Evolutionary conservation across 2,329 filamentous ascomycete genomes (phyloP), one percentile per base, ranked within the genome.

Genomic region (Ophiostoma sp.): DNA sequence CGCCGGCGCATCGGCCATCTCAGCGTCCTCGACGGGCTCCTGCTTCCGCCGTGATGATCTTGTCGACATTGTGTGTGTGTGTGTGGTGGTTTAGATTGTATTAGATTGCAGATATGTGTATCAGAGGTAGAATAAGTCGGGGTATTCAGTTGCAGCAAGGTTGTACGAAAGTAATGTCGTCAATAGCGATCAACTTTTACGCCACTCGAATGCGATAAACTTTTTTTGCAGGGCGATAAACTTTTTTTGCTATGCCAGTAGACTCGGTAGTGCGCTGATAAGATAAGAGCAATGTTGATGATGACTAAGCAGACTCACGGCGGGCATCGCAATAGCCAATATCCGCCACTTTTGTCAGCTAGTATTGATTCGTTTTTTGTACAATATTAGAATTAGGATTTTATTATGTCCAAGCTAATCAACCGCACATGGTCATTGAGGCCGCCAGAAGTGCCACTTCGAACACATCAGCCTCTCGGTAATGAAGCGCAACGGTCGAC

Each of bases 1-100:
- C 1, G 41, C 75, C 27, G 78, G 78, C 72, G 75, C 81, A 75
- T 84, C 82, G 68, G 83, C 79, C 83, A 84, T 84, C 73, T 74
- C 72, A 35, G 76, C 74, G 66, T 79, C 79, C 36, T 72, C 75
- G 1, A 69, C n/a, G 44, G 65, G 71, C 57, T 75, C 73, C 64
- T 74, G 62, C 67, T 71, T 69, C 68, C 67, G 73, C 60, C 70
- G 68, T 60, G 71, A 68, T 60, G 71, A 69, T 44, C 72, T 57
- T 4, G 73, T 64, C 8, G 73, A 68, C 73, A 74, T 74, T 44
- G n/a, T 68, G 67, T 23, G 60, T 66, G 44, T 31, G 35, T 67
- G 33, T 33, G 68, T 36, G 6, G 41, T 10, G 10, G 4, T 57
- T 36, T 65, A 5, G 6, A 4, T 39, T 39, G 13, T 8, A 7